phyloP scores from a whole-genome alignment of 306 rosid species.

The Sechiopsis laciniata region DNA sequence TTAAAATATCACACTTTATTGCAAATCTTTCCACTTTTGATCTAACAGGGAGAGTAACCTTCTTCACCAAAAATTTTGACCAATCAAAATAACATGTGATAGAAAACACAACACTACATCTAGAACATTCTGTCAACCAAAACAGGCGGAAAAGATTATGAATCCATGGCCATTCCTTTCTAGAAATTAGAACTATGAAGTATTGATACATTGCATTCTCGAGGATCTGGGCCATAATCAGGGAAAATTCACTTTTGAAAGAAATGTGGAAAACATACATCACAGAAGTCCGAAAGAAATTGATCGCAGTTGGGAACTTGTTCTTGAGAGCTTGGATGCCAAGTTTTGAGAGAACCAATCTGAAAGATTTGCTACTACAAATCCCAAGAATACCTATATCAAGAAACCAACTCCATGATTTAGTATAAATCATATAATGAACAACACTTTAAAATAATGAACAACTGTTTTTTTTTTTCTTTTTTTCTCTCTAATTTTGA shows the following conservation, averaged over 20 bases:
- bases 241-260: not conserved
- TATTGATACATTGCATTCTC: slow-evolving; percentile 9
- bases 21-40: slow-evolving; percentile 1
- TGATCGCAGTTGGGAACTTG: slow-evolving; percentile 7
- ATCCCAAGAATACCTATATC: slow-evolving; percentile 29
- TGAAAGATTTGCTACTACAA: slow-evolving; percentile 29
- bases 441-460: not conserved
- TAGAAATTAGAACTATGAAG: not conserved
- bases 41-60: not conserved
- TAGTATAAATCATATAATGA: not conserved
- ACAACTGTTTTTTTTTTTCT: not conserved
- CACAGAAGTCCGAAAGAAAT: not conserved
- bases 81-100: not conserved
- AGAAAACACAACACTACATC: not conserved
- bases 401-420: not conserved
- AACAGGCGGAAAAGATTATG: slow-evolving; percentile 7
- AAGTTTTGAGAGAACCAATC: slow-evolving; percentile 23
- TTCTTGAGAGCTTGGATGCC: slow-evolving; percentile 12
- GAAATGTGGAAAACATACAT: slow-evolving; percentile 3
- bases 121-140: slow-evolving; percentile 15
- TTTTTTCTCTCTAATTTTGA: not conserved
- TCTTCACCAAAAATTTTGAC: slow-evolving; percentile 10
- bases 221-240: not conserved
- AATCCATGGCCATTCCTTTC: not conserved
- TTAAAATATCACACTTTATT: not conserved